Evolutionary conservation across 345 rosid species (phyloP).

Genomic region (Theobroma cacao): DNA sequence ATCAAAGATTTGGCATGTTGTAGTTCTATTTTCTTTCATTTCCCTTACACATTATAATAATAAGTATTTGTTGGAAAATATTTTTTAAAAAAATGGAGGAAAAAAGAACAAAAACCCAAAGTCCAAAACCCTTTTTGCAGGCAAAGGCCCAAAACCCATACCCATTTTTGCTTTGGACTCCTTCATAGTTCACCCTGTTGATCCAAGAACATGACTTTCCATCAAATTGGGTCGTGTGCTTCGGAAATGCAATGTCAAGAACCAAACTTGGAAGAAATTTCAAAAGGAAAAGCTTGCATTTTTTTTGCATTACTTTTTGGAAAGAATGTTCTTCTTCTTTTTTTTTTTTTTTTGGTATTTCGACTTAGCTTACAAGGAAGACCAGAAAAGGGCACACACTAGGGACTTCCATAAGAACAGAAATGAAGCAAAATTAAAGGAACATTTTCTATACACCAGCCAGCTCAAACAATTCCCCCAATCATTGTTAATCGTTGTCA

Average conservation of each 20-base stretch:
- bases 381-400: not conserved
- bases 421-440: not conserved
- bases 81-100: too few relatives aligned
- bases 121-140: not conserved
- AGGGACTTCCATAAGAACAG: not conserved
- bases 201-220: not conserved
- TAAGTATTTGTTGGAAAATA: too few relatives aligned
- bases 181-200: not conserved
- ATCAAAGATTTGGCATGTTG: not conserved
- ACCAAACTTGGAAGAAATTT: not conserved
- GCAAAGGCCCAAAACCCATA: not conserved
- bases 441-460: not conserved
- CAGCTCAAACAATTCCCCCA: slow-evolving; percentile 1
- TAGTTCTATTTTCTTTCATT: too few relatives aligned
- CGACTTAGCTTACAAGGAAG: slow-evolving; percentile 14
- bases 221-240: not conserved
- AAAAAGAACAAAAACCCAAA: not conserved
- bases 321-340: not conserved
- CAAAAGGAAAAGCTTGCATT: not conserved
- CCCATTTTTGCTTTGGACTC: too few relatives aligned
- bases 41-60: too few relatives aligned
- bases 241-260: not conserved
- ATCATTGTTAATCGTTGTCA: not conserved
- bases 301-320: not conserved
- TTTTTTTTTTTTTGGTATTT: too few relatives aligned